Base-by-base conservation (phyloP, 345 rosid species). In the Turnera subulata region DNA sequence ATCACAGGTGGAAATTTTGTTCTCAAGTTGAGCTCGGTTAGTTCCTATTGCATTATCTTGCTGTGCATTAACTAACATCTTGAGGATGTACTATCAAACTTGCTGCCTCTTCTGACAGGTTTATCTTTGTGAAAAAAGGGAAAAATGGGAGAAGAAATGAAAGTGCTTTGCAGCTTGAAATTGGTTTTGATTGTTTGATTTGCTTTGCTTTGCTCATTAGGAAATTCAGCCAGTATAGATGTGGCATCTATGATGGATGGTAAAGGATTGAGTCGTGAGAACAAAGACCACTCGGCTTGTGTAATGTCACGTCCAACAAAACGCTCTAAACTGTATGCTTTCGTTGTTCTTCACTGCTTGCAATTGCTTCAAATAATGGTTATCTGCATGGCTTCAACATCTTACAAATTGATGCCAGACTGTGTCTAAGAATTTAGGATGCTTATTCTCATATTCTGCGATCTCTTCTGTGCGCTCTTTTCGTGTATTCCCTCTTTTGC, bases 281-380 rank as follows among this genome's bases (percentile, higher is more conserved):
- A 53, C 57, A 68, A 63, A 29, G 74, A 62, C 25, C 63, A 59
- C 58, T 77, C 75, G 5, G 70, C 62, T 50, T 62, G 65, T 54
- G 57, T n/a, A 51, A 56, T 68, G 74, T 70, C 62, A 48, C 82
- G 80, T 62, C 75, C 84, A 56, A 64, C 71, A 63, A 82, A 82
- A 59, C 82, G 82, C 55, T 46, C 71, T 66, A 82, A 77, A 75
- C 29, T 68, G 84, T 82, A 79, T 73, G 82, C 35, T 60, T 49
- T 49, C 65, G 74, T 51, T 24, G 17, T 60, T 65, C 39, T 53
- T 59, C 62, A 19, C 35, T 26, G 49, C 42, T 45, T 37, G 22
- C 26, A 11, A 48, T 55, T 56, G 50, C 50, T 72, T 46, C 49
- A 49, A 33, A 62, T 15, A 8, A 42, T 54, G 45, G 29, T 55